phyloP scores from a whole-genome alignment of 2,329 filamentous ascomycete species.

The Aureobasidium musti region DNA sequence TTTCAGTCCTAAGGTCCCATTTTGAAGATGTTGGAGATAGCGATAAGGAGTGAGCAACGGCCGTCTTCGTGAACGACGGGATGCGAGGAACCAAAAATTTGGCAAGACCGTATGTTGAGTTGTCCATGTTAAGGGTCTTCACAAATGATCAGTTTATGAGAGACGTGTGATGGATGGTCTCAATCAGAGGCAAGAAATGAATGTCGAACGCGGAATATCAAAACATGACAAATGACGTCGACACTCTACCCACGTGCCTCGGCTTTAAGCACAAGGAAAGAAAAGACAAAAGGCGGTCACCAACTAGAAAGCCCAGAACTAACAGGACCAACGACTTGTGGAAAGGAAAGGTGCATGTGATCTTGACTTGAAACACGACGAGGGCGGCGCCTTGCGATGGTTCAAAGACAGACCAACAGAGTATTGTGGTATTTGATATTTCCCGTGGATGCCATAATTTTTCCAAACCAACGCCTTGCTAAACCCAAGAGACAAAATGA shows the following conservation, averaged over 20 bases:
- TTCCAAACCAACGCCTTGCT: constrained; percentile 26
- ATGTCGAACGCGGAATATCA: background rate
- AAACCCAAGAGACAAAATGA: background rate
- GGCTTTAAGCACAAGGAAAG: background rate
- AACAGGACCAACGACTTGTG: background rate
- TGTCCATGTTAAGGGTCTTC: constrained; percentile 32
- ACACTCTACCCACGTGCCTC: constrained; percentile 7
- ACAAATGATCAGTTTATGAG: background rate
- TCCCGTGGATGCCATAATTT: background rate
- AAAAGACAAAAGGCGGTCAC: background rate
- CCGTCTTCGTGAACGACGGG: constrained; percentile 63
- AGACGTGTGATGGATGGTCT: background rate
- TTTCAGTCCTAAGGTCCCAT: constrained; percentile 73
- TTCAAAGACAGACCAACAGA: background rate
- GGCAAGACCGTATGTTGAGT: constrained; percentile 33
- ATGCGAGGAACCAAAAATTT: constrained; percentile 57
- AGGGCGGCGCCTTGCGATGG: background rate
- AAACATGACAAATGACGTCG: constrained; percentile 21
- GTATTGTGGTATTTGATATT: background rate
- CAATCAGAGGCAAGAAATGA: background rate
- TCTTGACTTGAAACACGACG: background rate
- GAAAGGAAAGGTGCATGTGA: background rate
- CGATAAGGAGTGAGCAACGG: constrained; percentile 64
- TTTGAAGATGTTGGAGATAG: constrained; percentile 71
- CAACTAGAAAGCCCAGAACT: background rate